Evolutionary conservation across 345 rosid species (phyloP).

Genomic region (Leavenworthia alabamica): DNA sequence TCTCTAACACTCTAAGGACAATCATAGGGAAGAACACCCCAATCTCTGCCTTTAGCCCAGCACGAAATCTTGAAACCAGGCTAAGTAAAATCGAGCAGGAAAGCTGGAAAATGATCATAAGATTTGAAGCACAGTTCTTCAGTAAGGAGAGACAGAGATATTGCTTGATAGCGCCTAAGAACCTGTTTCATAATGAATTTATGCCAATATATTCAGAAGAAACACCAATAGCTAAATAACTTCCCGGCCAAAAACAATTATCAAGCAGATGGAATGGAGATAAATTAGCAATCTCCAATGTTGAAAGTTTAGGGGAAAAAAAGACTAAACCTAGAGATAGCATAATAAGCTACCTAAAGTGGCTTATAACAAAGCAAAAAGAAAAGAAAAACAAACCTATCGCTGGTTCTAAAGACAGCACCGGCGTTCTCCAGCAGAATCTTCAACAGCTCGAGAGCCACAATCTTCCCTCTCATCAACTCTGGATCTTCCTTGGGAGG

Average conservation of each 20-base stretch:
- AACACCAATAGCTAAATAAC: not conserved
- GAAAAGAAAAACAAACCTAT: conserved; percentile 51
- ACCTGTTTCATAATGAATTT: conserved; percentile 54
- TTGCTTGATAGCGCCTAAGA: conserved; percentile 96
- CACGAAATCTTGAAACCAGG: conserved; percentile 92
- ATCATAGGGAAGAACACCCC: conserved; percentile 99
- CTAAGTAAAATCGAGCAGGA: conserved; percentile 99
- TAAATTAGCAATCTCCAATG: not conserved
- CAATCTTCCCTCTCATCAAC: conserved; percentile 93
- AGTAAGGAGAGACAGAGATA: conserved; percentile 86
- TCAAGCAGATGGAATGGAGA: conserved; percentile 2
- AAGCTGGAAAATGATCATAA: conserved; percentile 97
- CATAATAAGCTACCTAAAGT: not conserved
- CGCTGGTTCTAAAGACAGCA: conserved; percentile 96
- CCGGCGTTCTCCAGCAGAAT: conserved; percentile 98
- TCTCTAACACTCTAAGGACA: conserved; percentile 90
- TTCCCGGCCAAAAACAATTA: not conserved
- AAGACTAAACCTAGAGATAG: not conserved
- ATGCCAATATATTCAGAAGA: conserved; percentile 14
- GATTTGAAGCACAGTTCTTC: conserved; percentile 94
- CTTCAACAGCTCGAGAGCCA: conserved; percentile 94
- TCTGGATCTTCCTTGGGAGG: conserved; percentile 99
- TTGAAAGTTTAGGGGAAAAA: not conserved
- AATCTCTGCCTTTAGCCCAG: conserved; percentile 98
- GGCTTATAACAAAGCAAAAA: conserved; percentile 1